phyloP scores from a whole-genome alignment of 345 rosid species.

The Brassica napus region DNA sequence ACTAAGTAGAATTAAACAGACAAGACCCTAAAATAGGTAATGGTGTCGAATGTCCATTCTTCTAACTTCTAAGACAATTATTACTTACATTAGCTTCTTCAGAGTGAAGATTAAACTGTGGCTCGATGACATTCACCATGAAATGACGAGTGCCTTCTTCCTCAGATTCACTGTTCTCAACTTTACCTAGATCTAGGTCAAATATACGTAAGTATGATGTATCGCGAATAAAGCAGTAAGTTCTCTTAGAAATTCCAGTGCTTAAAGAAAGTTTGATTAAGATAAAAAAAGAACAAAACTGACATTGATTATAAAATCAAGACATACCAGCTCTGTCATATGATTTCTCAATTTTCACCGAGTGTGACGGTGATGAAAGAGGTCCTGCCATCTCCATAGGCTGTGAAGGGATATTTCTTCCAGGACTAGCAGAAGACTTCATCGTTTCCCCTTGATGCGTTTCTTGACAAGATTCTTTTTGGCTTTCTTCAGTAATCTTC shows the following conservation, averaged over 20 bases:
- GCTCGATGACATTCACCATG: conserved; percentile 96
- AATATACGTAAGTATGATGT: conserved; percentile 18
- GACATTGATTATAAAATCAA: not conserved
- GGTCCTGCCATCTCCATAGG: conserved; percentile 45
- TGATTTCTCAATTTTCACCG: conserved; percentile 49
- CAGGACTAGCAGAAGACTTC: conserved; percentile 45
- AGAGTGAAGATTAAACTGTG: conserved; percentile 98
- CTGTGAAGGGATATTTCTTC: conserved; percentile 46
- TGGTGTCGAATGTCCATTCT: conserved; percentile 13
- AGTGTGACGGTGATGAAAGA: conserved; percentile 50
- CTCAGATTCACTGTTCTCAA: conserved; percentile 61
- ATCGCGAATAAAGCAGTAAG: conserved; percentile 2
- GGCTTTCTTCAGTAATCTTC: conserved; percentile 75
- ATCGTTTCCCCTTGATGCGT: conserved; percentile 45
- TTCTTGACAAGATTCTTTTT: conserved; percentile 50
- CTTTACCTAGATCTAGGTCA: conserved; percentile 46
- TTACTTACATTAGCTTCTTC: conserved; percentile 95
- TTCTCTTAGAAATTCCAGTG: not conserved
- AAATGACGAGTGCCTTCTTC: conserved; percentile 84
- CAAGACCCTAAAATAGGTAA: not conserved
- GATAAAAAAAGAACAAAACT: not conserved
- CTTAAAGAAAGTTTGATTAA: not conserved
- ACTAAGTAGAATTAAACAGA: not conserved
- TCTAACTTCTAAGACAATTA: not conserved
- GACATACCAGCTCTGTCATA: conserved; percentile 55